A percentile compares a stretch with the other conserved stretches of the same genome.
phyloP scores from a whole-genome alignment of 1,284 basidiomycete species.

The Cutaneotrichosporon sp. region DNA sequence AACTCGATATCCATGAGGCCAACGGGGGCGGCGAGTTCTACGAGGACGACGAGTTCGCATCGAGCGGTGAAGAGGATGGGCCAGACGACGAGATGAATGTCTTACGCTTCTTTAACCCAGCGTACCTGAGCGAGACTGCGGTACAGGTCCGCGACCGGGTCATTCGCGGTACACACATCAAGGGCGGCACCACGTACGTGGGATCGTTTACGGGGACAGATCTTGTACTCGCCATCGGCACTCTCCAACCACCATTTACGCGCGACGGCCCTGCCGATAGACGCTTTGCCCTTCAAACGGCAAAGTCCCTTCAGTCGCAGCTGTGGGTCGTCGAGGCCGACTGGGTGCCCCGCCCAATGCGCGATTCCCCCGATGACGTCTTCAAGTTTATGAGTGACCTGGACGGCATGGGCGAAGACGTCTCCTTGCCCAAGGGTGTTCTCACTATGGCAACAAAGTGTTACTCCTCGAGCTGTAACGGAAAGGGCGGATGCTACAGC shows the following conservation, averaged over 20 bases:
- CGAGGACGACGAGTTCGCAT: conserved; percentile 52
- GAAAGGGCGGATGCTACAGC: conserved; percentile 56
- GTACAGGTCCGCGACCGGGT: conserved; percentile 83
- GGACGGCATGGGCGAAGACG: conserved; percentile 53
- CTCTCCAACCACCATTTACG: conserved; percentile 72
- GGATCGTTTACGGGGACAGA: conserved; percentile 87
- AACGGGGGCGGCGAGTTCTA: conserved; percentile 27
- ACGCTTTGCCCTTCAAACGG: conserved; percentile 77
- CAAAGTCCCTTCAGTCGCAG: conserved; percentile 83
- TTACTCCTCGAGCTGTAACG: conserved; percentile 59
- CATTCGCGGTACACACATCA: conserved; percentile 79
- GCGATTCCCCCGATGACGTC: conserved; percentile 90
- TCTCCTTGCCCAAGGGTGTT: conserved; percentile 63
- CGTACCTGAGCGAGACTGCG: conserved; percentile 81
- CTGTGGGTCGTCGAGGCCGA: conserved; percentile 97
- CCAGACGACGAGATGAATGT: conserved; percentile 65
- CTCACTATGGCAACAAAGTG: conserved; percentile 65
- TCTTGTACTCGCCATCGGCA: conserved; percentile 81
- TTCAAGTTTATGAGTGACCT: conserved; percentile 93
- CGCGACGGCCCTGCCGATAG: conserved; percentile 69
- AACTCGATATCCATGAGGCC: conserved; percentile 49
- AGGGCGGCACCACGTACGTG: conserved; percentile 82
- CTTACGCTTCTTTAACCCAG: conserved; percentile 77
- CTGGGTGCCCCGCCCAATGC: conserved; percentile 79
- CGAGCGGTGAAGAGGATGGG: conserved; percentile 58